phyloP scores from a whole-genome alignment of 2,329 filamentous ascomycete species.

The Arachnopeziza araneosa region DNA sequence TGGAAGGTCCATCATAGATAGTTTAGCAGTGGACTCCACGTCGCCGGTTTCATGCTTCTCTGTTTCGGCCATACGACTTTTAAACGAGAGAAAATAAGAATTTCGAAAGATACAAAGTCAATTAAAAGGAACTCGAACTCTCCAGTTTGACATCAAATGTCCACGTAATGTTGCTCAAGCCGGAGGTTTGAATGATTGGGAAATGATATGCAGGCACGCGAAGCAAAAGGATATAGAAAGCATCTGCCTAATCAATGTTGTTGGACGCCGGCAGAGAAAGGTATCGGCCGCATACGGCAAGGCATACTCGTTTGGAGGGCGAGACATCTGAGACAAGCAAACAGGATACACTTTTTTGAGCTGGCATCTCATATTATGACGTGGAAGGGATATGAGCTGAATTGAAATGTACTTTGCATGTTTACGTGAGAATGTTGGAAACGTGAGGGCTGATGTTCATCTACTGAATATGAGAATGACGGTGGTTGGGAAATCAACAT shows the following conservation, averaged over 20 bases:
- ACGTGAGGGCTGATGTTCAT: background rate
- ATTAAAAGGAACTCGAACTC: background rate
- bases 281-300: background rate
- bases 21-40: background rate
- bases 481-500: background rate
- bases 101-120: background rate
- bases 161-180: background rate
- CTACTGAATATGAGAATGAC: background rate
- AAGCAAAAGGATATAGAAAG: background rate
- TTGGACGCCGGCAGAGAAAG: background rate
- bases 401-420: background rate
- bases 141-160: background rate
- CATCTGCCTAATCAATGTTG: background rate
- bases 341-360: background rate
- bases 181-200: background rate
- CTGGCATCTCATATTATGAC: background rate
- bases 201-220: background rate
- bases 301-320: background rate
- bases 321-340: background rate
- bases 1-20: constrained; percentile 40
- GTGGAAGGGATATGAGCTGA: background rate
- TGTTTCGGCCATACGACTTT: too few relatives aligned
- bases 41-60: background rate
- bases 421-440: background rate
- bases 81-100: background rate